Evolutionary conservation across 177 flowering plant genomes (phyloP).

Genomic region (Vitis hybrid): DNA sequence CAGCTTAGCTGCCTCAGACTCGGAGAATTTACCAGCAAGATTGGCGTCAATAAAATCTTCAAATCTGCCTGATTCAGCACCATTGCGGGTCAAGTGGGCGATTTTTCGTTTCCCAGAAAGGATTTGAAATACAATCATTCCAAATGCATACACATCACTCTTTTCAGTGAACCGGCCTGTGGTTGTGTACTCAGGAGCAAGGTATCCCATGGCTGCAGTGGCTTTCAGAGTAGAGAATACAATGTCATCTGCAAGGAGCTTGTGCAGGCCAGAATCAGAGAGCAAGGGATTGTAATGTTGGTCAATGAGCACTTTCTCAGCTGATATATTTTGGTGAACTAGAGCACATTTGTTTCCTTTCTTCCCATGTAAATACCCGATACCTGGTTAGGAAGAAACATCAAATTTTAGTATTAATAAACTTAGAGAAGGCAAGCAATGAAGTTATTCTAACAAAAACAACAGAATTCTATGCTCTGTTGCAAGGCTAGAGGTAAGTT

Average conservation of each 20-base stretch:
- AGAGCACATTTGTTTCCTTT: slow-evolving; percentile 40
- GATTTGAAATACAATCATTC: slow-evolving; percentile 55
- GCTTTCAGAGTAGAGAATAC: slow-evolving; percentile 62
- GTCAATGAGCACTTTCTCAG: slow-evolving; percentile 65
- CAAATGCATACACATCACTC: slow-evolving; percentile 73
- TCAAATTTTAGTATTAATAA: background rate
- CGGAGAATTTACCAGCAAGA: slow-evolving; percentile 45
- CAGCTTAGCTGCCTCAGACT: slow-evolving; percentile 51
- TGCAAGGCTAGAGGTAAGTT: too few species aligned
- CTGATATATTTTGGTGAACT: slow-evolving; percentile 64
- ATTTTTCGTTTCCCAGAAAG: slow-evolving; percentile 50
- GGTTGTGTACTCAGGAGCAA: slow-evolving; percentile 72
- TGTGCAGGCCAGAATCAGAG: slow-evolving; percentile 57
- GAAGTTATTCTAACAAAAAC: background rate
- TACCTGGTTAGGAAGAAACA: slow-evolving; percentile 36
- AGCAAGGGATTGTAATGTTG: slow-evolving; percentile 42
- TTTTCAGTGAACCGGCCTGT: slow-evolving; percentile 69
- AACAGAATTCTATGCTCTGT: too few species aligned
- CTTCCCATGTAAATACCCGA: slow-evolving; percentile 46
- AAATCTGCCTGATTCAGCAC: slow-evolving; percentile 38
- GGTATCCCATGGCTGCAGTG: slow-evolving; percentile 78
- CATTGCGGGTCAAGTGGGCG: slow-evolving; percentile 26
- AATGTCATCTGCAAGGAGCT: slow-evolving; percentile 61
- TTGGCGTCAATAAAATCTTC: slow-evolving; percentile 54
- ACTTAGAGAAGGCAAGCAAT: background rate